A percentile compares a stretch with the other conserved stretches of the same genome.
These are phyloP conservation scores for Sindora glabra DNA, from an alignment of 306 rosid genomes.

Conservation along the genomic window DNA sequence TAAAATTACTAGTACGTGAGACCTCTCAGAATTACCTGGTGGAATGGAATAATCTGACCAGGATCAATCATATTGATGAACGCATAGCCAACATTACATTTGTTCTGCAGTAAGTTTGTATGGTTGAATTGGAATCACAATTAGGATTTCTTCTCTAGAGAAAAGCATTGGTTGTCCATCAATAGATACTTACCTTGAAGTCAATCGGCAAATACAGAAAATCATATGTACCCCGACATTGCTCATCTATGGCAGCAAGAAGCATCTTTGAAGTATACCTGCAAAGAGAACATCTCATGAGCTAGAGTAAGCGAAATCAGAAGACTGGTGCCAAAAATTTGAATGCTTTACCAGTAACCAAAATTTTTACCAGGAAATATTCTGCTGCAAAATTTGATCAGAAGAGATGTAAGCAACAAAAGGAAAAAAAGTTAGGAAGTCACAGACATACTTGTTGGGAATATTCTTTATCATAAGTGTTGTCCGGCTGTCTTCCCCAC, in stretches of 20 bases:
- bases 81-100: constrained; percentile 89
- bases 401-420: constrained; percentile 12
- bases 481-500: constrained; percentile 67
- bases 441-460: constrained; percentile 67
- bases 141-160: not conserved
- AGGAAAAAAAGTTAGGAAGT: not conserved
- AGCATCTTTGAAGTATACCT: constrained; percentile 93
- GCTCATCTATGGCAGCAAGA: constrained; percentile 78
- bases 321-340: not conserved
- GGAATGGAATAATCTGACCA: constrained; percentile 64
- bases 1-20: not conserved
- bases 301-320: not conserved
- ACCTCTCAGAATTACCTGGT: constrained; percentile 42
- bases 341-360: not conserved
- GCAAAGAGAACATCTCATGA: not conserved
- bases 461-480: constrained; percentile 84
- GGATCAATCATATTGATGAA: constrained; percentile 87
- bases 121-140: constrained; percentile 17
- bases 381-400: constrained; percentile 1
- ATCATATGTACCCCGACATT: constrained; percentile 80
- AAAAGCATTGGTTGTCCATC: constrained; percentile 12
- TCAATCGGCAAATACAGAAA: constrained; percentile 85
- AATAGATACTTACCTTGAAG: constrained; percentile 57
- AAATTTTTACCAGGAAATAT: not conserved
- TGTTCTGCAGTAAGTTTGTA: constrained; percentile 54